phyloP scores from a whole-genome alignment of 805 yeast genomes.

The Dipodascus albidus region DNA sequence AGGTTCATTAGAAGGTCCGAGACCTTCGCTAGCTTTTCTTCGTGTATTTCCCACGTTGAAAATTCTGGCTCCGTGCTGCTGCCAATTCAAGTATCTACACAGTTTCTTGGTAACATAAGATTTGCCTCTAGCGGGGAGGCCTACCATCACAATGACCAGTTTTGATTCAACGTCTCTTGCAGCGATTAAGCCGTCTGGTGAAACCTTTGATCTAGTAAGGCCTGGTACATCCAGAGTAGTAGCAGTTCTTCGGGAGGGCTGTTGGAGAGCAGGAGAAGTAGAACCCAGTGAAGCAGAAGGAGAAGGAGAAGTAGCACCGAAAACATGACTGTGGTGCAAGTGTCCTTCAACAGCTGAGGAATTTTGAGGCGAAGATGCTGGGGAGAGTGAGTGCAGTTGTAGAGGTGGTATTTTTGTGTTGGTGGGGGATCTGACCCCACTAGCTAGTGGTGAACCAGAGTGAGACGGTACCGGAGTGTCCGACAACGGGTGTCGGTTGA shows the following conservation, averaged over 20 bases:
- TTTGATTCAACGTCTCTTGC: slow-evolving; percentile 54
- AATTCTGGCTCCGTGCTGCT: slow-evolving; percentile 79
- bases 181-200: slow-evolving; percentile 48
- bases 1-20: slow-evolving; percentile 64
- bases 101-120: slow-evolving; percentile 87
- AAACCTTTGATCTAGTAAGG: slow-evolving; percentile 64
- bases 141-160: slow-evolving; percentile 92
- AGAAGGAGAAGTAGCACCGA: not conserved
- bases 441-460: slow-evolving; percentile 11
- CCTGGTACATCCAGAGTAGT: slow-evolving; percentile 91
- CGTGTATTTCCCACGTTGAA: slow-evolving; percentile 96
- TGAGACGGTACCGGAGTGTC: slow-evolving; percentile 16
- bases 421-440: not conserved
- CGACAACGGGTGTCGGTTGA: slow-evolving; percentile 15
- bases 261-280: slow-evolving; percentile 13
- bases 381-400: not conserved
- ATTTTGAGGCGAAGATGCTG: not conserved
- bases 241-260: slow-evolving; percentile 35
- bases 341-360: not conserved
- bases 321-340: not conserved
- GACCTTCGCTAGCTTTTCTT: slow-evolving; percentile 48
- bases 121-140: slow-evolving; percentile 89
- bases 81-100: slow-evolving; percentile 85
- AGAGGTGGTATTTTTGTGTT: not conserved
- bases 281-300: not conserved